Evolutionary conservation across 371 early-diverging fungal species (phyloP).

Genomic region (Nosema muscidifuracis): DNA sequence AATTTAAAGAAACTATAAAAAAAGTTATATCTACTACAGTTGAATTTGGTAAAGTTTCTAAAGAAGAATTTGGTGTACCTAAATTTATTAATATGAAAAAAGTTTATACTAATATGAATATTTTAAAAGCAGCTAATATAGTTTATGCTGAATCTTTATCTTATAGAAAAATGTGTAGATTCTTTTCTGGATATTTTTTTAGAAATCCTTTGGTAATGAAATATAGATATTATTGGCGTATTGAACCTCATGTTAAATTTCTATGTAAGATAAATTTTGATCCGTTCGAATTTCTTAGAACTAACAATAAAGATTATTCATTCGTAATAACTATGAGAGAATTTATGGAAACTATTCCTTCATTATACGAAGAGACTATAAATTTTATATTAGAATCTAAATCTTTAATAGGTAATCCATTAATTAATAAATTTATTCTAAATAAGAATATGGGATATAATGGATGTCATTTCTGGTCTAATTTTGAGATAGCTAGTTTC

Average conservation of each 20-base stretch:
- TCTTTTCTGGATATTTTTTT: constrained; percentile 79
- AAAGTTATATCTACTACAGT: constrained; percentile 36
- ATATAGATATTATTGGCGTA: constrained; percentile 85
- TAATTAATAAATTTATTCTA: constrained; percentile 54
- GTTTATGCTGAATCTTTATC: constrained; percentile 75
- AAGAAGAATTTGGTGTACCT: constrained; percentile 74
- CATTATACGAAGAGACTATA: constrained; percentile 69
- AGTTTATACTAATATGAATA: constrained; percentile 65
- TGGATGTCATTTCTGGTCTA: constrained; percentile 84
- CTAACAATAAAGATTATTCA: constrained; percentile 73
- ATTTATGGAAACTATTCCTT: constrained; percentile 70
- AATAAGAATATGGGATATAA: constrained; percentile 53
- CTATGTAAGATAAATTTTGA: constrained; percentile 74
- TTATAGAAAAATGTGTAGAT: constrained; percentile 85
- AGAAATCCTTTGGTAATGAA: constrained; percentile 70
- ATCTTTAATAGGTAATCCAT: constrained; percentile 41
- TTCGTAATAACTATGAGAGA: constrained; percentile 71
- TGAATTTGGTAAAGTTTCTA: constrained; percentile 69
- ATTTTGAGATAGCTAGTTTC: constrained; percentile 84
- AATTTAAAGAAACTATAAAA: constrained; percentile 68
- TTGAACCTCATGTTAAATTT: constrained; percentile 80
- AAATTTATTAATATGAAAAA: constrained; percentile 69
- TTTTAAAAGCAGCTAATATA: constrained; percentile 67
- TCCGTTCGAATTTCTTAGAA: constrained; percentile 69
- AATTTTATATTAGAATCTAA: constrained; percentile 55